Base-by-base conservation (phyloP, 2,329 filamentous ascomycete genomes). In the Aspergillus pseudoglaucus region DNA sequence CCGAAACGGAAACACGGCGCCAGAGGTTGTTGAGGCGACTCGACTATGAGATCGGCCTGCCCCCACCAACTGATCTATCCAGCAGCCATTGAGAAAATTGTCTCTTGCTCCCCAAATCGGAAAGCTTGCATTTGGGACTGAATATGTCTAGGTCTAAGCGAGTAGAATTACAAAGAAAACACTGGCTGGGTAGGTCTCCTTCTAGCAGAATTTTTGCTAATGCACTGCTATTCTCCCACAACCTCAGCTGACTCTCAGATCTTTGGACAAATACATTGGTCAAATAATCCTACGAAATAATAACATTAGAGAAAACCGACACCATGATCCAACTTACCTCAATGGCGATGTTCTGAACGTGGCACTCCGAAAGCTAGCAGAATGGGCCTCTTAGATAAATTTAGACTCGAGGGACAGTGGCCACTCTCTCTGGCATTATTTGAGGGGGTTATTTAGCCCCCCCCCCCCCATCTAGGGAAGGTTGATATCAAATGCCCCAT, bases 1-100 rank as follows among this genome's bases (percentile, higher is more conserved):
- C 12, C 3, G 14, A 2, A 25, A 10, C 33, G 9, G 6, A 12
- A 1, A 12, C 38, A 12, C 45, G 17, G 3, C 22, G 44, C 1
- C 35, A 42, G 15, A 27, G 17, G 5, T 42, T 35, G 1, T 10
- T 45, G 33, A 3, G 27, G 9, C 3, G n/a, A 14, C 30, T 45
- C 4, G 1, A 39, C 18, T 51, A 45, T 32, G 32, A 33, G 4
- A 44, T 51, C 23, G 42, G 39, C 3, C 42, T 50, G n/a, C 42
- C 48, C 48, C 22, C 27, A 41, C 27, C 14, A 2, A 38, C 1
- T 23, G 33, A 35, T n/a, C n/a, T n/a, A n/a, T n/a, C n/a, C n/a
- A n/a, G n/a, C 14, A 37, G 17, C 33, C 6, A 37, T 37, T 17
- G 33, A 17, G 8, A n/a, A 37, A 17, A 6, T 37, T 4, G 17